Percentiles rank a stretch among this genome's conserved stretches.
phyloP scores from a whole-genome alignment of 1,284 basidiomycete genomes.

The Erythrobasidium hasegawianum region DNA sequence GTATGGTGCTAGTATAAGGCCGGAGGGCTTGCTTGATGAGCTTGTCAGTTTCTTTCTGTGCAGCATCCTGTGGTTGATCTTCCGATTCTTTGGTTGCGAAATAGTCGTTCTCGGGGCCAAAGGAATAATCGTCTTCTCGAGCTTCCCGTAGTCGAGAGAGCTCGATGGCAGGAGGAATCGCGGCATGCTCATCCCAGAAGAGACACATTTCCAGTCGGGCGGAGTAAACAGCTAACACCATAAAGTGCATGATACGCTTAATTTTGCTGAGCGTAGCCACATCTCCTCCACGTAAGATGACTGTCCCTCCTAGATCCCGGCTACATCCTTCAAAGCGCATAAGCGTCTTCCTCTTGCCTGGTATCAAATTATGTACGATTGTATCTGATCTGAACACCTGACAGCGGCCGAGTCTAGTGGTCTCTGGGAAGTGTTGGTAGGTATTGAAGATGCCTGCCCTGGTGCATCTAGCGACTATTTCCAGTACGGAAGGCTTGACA shows the following conservation, averaged over 20 bases:
- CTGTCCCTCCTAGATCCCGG: constrained; percentile 86
- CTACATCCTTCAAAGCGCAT: constrained; percentile 97
- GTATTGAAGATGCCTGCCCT: constrained; percentile 93
- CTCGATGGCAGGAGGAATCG: constrained; percentile 1
- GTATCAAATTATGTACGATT: constrained; percentile 86
- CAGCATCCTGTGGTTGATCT: background rate
- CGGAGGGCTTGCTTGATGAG: constrained; percentile 59
- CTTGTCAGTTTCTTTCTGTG: constrained; percentile 22
- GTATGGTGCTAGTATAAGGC: constrained; percentile 76
- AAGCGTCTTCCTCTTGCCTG: constrained; percentile 85
- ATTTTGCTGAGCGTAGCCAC: constrained; percentile 72
- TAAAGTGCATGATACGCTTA: constrained; percentile 87
- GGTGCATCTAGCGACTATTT: constrained; percentile 85
- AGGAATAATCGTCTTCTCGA: constrained; percentile 17
- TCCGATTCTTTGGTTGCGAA: background rate
- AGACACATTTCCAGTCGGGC: constrained; percentile 90
- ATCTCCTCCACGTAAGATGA: constrained; percentile 86
- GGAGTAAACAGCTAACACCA: constrained; percentile 84
- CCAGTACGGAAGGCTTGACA: constrained; percentile 82
- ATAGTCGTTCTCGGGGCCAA: background rate
- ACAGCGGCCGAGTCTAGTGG: constrained; percentile 87
- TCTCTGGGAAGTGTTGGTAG: constrained; percentile 86
- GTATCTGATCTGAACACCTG: constrained; percentile 85
- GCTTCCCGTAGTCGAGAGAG: constrained; percentile 16
- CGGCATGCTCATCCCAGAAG: constrained; percentile 74